Conservation (phyloP, 2,329 filamentous ascomycete species). For the Pseudocercospora ulei region DNA sequence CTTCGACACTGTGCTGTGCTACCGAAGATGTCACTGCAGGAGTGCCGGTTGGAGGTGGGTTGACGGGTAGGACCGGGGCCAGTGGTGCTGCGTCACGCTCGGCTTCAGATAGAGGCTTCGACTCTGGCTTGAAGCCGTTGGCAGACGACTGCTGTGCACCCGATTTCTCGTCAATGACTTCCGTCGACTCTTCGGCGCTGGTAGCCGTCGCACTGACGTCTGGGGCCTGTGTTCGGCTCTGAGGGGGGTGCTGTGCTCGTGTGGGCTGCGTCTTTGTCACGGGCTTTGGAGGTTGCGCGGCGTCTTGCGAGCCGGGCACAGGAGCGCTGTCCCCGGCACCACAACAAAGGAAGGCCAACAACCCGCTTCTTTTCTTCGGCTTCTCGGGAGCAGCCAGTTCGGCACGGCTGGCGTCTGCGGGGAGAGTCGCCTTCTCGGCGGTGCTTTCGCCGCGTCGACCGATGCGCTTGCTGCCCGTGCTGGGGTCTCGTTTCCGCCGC, state of each 20-base stretch:
- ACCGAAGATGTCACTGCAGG: slow-evolving; percentile 3
- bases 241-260: slow-evolving; percentile 37
- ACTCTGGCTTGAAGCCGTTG: slow-evolving; percentile 16
- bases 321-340: slow-evolving; percentile 53
- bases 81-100: slow-evolving; percentile 18
- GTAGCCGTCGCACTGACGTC: slow-evolving; percentile 38
- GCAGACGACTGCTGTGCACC: slow-evolving; percentile 13
- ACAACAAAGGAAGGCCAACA: slow-evolving; percentile 55
- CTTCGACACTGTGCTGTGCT: not conserved
- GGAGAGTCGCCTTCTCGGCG: slow-evolving; percentile 36
- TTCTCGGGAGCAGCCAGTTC: slow-evolving; percentile 31
- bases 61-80: slow-evolving; percentile 12
- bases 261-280: slow-evolving; percentile 34
- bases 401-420: slow-evolving; percentile 30
- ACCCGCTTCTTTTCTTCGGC: slow-evolving; percentile 38
- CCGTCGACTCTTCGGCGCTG: slow-evolving; percentile 39
- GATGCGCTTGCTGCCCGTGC: slow-evolving; percentile 41
- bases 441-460: slow-evolving; percentile 33
- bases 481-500: slow-evolving; percentile 39
- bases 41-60: slow-evolving; percentile 2
- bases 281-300: slow-evolving; percentile 41
- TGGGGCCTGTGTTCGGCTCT: slow-evolving; percentile 41
- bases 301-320: slow-evolving; percentile 47
- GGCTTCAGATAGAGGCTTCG: slow-evolving; percentile 4
- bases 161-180: slow-evolving; percentile 40